Conservation (phyloP, 805 yeast genomes). For the Yarrowia alimentaria region DNA sequence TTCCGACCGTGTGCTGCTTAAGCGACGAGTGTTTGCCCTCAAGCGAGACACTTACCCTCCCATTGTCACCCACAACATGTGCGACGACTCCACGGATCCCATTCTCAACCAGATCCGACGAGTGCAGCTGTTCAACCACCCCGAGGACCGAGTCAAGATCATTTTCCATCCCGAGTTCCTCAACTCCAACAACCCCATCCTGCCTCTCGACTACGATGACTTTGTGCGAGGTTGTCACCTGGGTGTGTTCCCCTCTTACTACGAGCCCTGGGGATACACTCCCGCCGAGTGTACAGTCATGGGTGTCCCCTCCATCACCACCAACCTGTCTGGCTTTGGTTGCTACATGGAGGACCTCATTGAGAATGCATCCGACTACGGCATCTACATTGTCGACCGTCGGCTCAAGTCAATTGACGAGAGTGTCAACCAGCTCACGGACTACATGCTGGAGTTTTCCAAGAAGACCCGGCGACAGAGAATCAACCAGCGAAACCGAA, state of each 20-base stretch:
- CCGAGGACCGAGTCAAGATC: slow-evolving; percentile 88
- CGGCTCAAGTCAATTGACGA: slow-evolving; percentile 90
- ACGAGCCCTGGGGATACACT: slow-evolving; percentile 99
- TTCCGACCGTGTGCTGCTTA: slow-evolving; percentile 82
- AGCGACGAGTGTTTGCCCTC: slow-evolving; percentile 89
- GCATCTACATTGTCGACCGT: slow-evolving; percentile 95
- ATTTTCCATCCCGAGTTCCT: slow-evolving; percentile 97
- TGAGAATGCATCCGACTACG: slow-evolving; percentile 91
- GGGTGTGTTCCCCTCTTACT: slow-evolving; percentile 97
- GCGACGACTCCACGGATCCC: slow-evolving; percentile 87
- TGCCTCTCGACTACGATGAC: slow-evolving; percentile 93
- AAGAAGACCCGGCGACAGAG: slow-evolving; percentile 92
- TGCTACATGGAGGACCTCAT: slow-evolving; percentile 98
- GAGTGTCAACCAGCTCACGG: slow-evolving; percentile 83
- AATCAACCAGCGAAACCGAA: slow-evolving; percentile 95
- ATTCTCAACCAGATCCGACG: slow-evolving; percentile 86
- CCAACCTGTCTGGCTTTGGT: slow-evolving; percentile 94
- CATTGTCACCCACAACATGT: slow-evolving; percentile 95
- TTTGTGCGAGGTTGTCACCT: slow-evolving; percentile 97
- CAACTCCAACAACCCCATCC: slow-evolving; percentile 89
- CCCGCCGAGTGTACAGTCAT: slow-evolving; percentile 99
- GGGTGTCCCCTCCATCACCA: slow-evolving; percentile 98
- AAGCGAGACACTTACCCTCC: slow-evolving; percentile 90
- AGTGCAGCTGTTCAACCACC: slow-evolving; percentile 84
- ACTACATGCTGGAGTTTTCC: slow-evolving; percentile 85